A percentile compares a stretch with the other conserved stretches of the same genome.
These are phyloP conservation scores for Cryptococcus sp. DNA, from an alignment of 1,284 basidiomycete species.

Conservation along the genomic window DNA sequence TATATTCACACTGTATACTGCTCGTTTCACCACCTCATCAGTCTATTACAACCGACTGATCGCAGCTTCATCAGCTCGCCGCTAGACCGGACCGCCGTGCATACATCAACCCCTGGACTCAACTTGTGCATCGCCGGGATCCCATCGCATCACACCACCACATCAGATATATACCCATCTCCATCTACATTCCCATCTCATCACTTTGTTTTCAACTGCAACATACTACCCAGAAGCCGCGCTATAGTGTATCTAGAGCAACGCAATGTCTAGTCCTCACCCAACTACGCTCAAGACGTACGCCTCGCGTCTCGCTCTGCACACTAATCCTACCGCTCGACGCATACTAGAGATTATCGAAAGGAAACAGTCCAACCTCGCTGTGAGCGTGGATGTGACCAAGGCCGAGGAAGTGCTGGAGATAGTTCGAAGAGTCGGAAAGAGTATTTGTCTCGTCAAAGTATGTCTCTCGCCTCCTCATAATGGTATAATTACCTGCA, in stretches of 20 bases:
- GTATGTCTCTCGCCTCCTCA: conserved; percentile 48
- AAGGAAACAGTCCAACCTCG: conserved; percentile 87
- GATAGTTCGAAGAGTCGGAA: conserved; percentile 85
- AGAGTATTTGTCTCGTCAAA: conserved; percentile 91
- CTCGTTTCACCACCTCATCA: too few species aligned
- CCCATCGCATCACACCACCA: too few species aligned
- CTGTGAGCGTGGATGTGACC: conserved; percentile 94
- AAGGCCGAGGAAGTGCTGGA: conserved; percentile 75
- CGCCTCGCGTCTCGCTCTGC: conserved; percentile 62
- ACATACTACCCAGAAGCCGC: too few species aligned
- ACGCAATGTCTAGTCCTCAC: conserved; percentile 15
- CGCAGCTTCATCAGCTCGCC: too few species aligned
- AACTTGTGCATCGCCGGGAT: too few species aligned
- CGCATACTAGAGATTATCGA: conserved; percentile 79
- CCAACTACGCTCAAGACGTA: conserved; percentile 59
- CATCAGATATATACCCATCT: too few species aligned
- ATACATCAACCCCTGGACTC: too few species aligned
- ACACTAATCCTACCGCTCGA: conserved; percentile 73
- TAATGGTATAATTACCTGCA: not conserved
- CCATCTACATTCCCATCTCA: too few species aligned
- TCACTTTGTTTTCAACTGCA: too few species aligned
- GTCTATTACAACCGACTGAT: too few species aligned
- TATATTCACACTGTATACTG: too few species aligned
- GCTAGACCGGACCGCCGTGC: too few species aligned
- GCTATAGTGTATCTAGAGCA: not conserved